Base-by-base conservation (phyloP, 352 stramenopile genomes). In the Globisporangium camurandrum region DNA sequence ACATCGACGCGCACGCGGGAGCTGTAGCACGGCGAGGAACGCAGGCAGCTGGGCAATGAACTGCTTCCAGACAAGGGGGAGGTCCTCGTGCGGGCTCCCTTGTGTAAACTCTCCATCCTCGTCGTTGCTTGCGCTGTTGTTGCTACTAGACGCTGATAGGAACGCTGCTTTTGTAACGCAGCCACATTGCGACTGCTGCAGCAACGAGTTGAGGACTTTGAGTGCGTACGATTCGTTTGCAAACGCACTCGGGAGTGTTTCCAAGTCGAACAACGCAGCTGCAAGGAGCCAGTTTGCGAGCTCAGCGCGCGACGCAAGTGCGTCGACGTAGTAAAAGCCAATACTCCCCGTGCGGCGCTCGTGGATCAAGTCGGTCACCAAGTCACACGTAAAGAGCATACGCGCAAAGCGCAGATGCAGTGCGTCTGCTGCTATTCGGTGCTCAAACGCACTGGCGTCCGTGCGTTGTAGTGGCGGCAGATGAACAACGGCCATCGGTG, bases 371-470 rank as follows among this genome's bases (percentile, higher is more conserved):
- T 88, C 79, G 0, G 79, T 90, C 17, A 90, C 46, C 46, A 90
- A 57, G 51, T 90, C 79, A 44, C 79, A 90, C 26, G 75, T 86
- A 60, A 85, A 88, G 20, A 90, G 37, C 79, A 90, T 88, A 10
- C 77, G 74, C 2, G 71, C 57, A 48, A 90, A 90, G 28, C 54
- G 56, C 9, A 81, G 41, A 47, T 86, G 72, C 11, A 54, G 50
- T 9, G 60, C 42, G 31, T 86, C 74, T 1, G 69, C 44, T 24
- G 19, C 49, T 37, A 73, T 58, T 23, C 58, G 61, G 27, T 57
- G 49, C 24, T 54, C 36, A 36, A 7, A 69, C 28, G 17, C 46
- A 41, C 57, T 43, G 11, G 14, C 17, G 14, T 4, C 16, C 8
- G 16, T 22, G 14, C 14, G 36, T 12, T 7, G 17, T 5, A 41